Percentiles rank a stretch among this genome's conserved stretches.
Evolutionary conservation across 2,329 filamentous ascomycete genomes (phyloP).

Genomic region (Penicillium sp.): DNA sequence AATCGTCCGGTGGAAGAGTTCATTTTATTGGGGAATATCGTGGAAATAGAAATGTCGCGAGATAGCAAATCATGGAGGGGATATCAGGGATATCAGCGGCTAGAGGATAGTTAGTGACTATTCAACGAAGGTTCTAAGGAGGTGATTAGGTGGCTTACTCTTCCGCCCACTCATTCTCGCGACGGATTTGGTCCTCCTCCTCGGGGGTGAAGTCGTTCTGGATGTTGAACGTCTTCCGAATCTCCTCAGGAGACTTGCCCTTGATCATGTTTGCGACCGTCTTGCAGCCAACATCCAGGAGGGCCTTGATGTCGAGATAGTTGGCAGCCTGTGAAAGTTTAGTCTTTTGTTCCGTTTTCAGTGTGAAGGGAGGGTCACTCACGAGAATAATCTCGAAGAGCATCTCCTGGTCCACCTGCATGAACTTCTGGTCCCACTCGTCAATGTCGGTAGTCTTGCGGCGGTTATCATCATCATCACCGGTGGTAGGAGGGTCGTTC

Average conservation of each 20-base stretch:
- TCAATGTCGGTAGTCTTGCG: constrained; percentile 99
- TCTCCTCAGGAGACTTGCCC: constrained; percentile 98
- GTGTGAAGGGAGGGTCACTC: constrained; percentile 36
- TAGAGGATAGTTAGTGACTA: constrained; percentile 12
- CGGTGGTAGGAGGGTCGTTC: constrained; percentile 72
- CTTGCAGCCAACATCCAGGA: constrained; percentile 97
- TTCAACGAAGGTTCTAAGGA: neutral
- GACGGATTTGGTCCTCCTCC: constrained; percentile 95
- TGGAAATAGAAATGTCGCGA: neutral
- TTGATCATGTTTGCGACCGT: constrained; percentile 99
- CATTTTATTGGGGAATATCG: neutral
- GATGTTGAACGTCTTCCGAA: constrained; percentile 99
- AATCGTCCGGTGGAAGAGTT: neutral
- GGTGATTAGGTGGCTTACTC: constrained; percentile 50
- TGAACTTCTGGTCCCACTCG: constrained; percentile 99
- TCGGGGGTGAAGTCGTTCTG: constrained; percentile 99
- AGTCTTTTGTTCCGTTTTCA: neutral
- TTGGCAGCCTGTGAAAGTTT: constrained; percentile 67
- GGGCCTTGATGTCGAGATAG: constrained; percentile 97
- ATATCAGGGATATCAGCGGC: constrained; percentile 46
- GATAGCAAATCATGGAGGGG: neutral
- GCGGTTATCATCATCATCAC: constrained; percentile 85
- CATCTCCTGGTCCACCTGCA: constrained; percentile 99
- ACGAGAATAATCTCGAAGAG: constrained; percentile 98
- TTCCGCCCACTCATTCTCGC: constrained; percentile 89